Evolutionary conservation across 305 asterid species (phyloP).

Genomic region (Ajuga reptans): DNA sequence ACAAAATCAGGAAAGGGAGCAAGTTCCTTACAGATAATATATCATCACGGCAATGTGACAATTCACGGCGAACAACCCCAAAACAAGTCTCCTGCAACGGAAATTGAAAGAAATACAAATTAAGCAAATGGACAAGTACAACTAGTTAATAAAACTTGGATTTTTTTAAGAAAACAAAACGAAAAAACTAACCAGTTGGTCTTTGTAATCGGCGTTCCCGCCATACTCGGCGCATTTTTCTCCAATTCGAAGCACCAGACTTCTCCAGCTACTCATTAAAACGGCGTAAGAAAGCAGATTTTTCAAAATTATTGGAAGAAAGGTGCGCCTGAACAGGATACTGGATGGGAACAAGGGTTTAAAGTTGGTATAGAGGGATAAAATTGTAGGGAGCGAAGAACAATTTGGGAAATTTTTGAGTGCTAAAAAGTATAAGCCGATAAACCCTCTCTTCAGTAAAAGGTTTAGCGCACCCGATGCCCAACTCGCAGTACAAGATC

Average conservation of each 20-base stretch:
- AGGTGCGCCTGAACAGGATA: constrained; percentile 17
- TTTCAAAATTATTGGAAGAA: background rate
- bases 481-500: no score
- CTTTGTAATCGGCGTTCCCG: constrained; percentile 67
- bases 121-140: background rate
- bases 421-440: no score
- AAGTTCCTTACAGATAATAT: constrained; percentile 41
- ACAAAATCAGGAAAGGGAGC: background rate
- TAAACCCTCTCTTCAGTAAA: background rate
- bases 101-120: background rate
- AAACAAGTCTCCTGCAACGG: constrained; percentile 75
- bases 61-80: constrained; percentile 82
- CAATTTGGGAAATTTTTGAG: background rate
- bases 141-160: constrained; percentile 21
- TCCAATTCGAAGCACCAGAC: constrained; percentile 69
- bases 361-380: constrained; percentile 1
- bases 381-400: background rate
- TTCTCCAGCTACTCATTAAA: constrained; percentile 75
- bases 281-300: constrained; percentile 16
- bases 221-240: constrained; percentile 88
- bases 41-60: constrained; percentile 54
- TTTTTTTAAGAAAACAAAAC: constrained; percentile 20
- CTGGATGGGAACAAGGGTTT: constrained; percentile 22
- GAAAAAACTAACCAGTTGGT: constrained; percentile 58
- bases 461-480: no score